Evolutionary conservation across 2,329 filamentous ascomycete genomes (phyloP).

Genomic region (Myriangium duriaei): DNA sequence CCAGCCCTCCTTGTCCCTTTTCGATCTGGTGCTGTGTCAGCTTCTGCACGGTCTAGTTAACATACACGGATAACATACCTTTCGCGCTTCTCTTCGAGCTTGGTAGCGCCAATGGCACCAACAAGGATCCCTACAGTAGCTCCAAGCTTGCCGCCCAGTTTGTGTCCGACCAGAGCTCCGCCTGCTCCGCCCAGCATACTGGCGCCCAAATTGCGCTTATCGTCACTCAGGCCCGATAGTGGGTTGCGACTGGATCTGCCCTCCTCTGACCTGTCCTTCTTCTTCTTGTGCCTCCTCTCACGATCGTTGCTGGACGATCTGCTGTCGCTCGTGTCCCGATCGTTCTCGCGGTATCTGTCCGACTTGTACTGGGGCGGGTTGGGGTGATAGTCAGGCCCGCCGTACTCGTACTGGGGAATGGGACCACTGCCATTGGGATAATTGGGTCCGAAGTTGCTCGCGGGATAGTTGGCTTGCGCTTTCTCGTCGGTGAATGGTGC

Average conservation of each 20-base stretch:
- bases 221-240: slow-evolving; percentile 12
- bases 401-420: neutral
- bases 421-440: slow-evolving; percentile 1
- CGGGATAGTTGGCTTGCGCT: neutral
- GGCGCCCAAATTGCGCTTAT: slow-evolving; percentile 18
- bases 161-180: slow-evolving; percentile 18
- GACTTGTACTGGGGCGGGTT: slow-evolving; percentile 1
- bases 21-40: no score
- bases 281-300: slow-evolving; percentile 1
- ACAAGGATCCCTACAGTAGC: slow-evolving; percentile 4
- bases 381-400: neutral
- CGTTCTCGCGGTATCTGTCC: slow-evolving; percentile 1
- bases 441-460: no score
- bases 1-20: slow-evolving; percentile 3
- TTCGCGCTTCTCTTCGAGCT: slow-evolving; percentile 7
- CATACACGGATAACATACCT: no score
- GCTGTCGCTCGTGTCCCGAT: neutral
- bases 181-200: slow-evolving; percentile 18
- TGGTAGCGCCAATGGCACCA: slow-evolving; percentile 3
- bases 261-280: slow-evolving; percentile 3
- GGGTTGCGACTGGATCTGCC: slow-evolving; percentile 3
- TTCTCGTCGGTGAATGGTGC: slow-evolving; percentile 8
- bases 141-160: slow-evolving; percentile 13
- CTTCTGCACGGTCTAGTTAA: no score
- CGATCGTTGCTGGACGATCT: neutral